Evolutionary conservation across 78 protist species (phyloP), one percentile per base, ranked within the genome.

Genomic region (Planoprotostelium fungivorum): DNA sequence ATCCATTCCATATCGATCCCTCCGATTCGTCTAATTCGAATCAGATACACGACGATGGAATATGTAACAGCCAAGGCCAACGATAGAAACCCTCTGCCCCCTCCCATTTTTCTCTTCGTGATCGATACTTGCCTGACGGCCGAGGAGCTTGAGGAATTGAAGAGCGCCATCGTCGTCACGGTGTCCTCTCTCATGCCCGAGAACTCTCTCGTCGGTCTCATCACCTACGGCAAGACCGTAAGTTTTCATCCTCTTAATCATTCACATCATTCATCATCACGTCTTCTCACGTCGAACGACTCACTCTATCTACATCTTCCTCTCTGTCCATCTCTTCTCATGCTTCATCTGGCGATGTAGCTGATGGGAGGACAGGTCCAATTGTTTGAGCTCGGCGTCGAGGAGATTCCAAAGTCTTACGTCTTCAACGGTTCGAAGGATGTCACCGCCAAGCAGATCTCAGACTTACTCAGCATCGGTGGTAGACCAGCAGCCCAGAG

Each of bases 171-270:
- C 37, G 37, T 95, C 84, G 93, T 92, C 96, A 94, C 96, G 35
- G 94, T 98, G 84, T 88, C 91, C 36, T 38, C 36, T 29, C 92
- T 96, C 38, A 89, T 99, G 34, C 99, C 99, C 28, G 95, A 89
- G 38, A 88, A 96, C 84, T 86, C 98, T 0, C 91, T 89, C 38
- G 97, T 99, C 35, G 99, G 99, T 31, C 94, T 99, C 63, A 96
- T 99, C 87, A 99, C 99, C 34, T 98, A 94, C 85, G 99, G 99
- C 25, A 91, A 97, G 1, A 96, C 94, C 84, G 98, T 96, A 31
- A n/a, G n/a, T n/a, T n/a, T n/a, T n/a, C n/a, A n/a, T n/a, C n/a
- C n/a, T n/a, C 35, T 63, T 29, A 63, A 29, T 83, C 35, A 28
- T 28, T 88, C 86, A n/a, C 16, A 5, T 35, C 36, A 28, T 86